These are phyloP conservation scores for Solanum okadae DNA, from an alignment of 257 asterid species.

Conservation along the genomic window DNA sequence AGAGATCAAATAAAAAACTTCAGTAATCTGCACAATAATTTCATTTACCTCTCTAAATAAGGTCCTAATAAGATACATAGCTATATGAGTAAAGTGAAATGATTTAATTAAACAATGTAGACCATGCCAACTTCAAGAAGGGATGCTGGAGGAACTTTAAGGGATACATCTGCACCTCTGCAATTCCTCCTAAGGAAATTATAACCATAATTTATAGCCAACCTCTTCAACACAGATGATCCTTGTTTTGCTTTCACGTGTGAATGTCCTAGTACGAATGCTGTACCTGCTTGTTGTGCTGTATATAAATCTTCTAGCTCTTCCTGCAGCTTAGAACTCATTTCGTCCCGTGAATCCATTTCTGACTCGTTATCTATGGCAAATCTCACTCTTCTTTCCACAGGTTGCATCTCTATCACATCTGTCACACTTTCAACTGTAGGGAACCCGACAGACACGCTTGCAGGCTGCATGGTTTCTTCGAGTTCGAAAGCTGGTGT, in stretches of 20 bases:
- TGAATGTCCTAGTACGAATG: constrained; percentile 83
- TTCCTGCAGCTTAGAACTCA: constrained; percentile 34
- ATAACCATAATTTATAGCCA: constrained; percentile 73
- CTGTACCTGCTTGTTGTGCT: constrained; percentile 78
- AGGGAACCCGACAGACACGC: constrained; percentile 53
- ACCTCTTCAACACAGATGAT: constrained; percentile 62
- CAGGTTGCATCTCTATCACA: constrained; percentile 38
- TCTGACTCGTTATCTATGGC: constrained; percentile 31
- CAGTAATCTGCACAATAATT: background rate
- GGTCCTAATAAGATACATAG: background rate
- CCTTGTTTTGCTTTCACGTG: constrained; percentile 85
- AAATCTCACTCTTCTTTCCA: constrained; percentile 49
- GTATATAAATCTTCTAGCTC: constrained; percentile 66
- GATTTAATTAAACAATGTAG: constrained; percentile 53
- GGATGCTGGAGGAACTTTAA: constrained; percentile 94
- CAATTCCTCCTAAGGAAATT: constrained; percentile 77
- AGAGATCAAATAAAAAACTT: background rate
- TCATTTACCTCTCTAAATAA: background rate
- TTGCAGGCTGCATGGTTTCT: constrained; percentile 45
- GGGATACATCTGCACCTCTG: constrained; percentile 83
- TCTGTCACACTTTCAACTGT: constrained; percentile 36
- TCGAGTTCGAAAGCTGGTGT: constrained; percentile 48
- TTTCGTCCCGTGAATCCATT: constrained; percentile 17
- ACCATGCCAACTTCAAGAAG: constrained; percentile 96
- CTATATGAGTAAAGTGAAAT: background rate